Percentiles rank a stretch among this genome's conserved stretches.
Evolutionary conservation across 805 yeast genomes (phyloP).

Genomic region (Schwanniomyces occidentalis): DNA sequence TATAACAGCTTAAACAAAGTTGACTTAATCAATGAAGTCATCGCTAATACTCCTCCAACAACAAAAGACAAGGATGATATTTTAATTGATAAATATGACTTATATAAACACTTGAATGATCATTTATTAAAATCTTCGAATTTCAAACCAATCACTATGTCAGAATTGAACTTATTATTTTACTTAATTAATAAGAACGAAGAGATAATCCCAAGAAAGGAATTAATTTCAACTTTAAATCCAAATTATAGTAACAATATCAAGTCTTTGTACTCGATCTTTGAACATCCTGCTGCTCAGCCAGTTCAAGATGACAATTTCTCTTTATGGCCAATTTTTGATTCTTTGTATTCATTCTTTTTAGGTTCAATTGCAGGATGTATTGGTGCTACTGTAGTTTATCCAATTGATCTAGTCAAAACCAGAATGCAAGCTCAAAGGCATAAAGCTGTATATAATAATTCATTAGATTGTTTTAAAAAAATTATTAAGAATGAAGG

Average conservation of each 20-base stretch:
- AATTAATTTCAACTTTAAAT: slow-evolving; percentile 51
- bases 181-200: slow-evolving; percentile 38
- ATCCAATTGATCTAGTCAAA: slow-evolving; percentile 94
- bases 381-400: slow-evolving; percentile 96
- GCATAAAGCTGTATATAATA: slow-evolving; percentile 65
- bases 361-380: slow-evolving; percentile 97
- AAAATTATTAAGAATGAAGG: slow-evolving; percentile 82
- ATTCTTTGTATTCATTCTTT: slow-evolving; percentile 81
- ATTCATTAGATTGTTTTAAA: slow-evolving; percentile 81
- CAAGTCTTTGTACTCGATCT: slow-evolving; percentile 35
- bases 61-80: slow-evolving; percentile 41
- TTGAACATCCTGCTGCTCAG: slow-evolving; percentile 43
- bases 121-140: slow-evolving; percentile 44
- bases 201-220: slow-evolving; percentile 42
- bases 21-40: slow-evolving; percentile 46
- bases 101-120: slow-evolving; percentile 43
- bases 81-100: slow-evolving; percentile 40
- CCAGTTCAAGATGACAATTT: slow-evolving; percentile 41
- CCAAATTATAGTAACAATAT: slow-evolving; percentile 49
- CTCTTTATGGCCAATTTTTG: slow-evolving; percentile 51
- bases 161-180: slow-evolving; percentile 42
- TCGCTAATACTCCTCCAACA: slow-evolving; percentile 48
- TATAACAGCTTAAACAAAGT: slow-evolving; percentile 42
- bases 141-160: slow-evolving; percentile 41
- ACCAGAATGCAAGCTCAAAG: slow-evolving; percentile 98